These are phyloP conservation scores for Trifolium fragiferum DNA, from an alignment of 306 rosid genomes.

Conservation along the genomic window DNA sequence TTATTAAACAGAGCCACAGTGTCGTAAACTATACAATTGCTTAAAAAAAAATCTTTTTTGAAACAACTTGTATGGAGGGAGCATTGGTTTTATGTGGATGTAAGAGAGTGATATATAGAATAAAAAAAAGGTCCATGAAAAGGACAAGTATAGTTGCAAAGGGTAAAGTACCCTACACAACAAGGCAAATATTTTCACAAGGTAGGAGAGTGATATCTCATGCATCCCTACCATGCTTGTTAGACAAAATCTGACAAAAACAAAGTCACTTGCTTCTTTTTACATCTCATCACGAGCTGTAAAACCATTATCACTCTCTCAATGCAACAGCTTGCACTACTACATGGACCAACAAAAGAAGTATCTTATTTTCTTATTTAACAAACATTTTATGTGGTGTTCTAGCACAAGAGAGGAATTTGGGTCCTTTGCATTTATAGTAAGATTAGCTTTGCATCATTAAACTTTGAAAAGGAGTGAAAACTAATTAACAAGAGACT, in stretches of 20 bases:
- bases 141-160: conserved; percentile 49
- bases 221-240: conserved; percentile 30
- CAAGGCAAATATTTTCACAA: conserved; percentile 61
- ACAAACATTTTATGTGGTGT: conserved; percentile 48
- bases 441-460: conserved; percentile 39
- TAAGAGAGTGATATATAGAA: conserved; percentile 26
- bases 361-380: conserved; percentile 21
- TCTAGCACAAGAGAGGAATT: conserved; percentile 30
- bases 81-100: conserved; percentile 45
- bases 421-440: conserved; percentile 35
- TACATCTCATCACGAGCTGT: conserved; percentile 83
- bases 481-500: neutral
- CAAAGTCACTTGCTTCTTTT: conserved; percentile 50
- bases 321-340: conserved; percentile 53
- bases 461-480: neutral
- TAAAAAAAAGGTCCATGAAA: conserved; percentile 53
- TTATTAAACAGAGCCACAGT: too few species aligned
- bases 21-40: too few species aligned
- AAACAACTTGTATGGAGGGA: neutral
- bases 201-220: conserved; percentile 41
- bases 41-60: too few species aligned
- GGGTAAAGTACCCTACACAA: conserved; percentile 62
- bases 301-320: conserved; percentile 51
- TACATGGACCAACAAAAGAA: conserved; percentile 49
- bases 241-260: conserved; percentile 57